These are phyloP conservation scores for Annulohypoxylon maeteangense DNA, from an alignment of 495 filamentous ascomycete species.

Conservation along the genomic window DNA sequence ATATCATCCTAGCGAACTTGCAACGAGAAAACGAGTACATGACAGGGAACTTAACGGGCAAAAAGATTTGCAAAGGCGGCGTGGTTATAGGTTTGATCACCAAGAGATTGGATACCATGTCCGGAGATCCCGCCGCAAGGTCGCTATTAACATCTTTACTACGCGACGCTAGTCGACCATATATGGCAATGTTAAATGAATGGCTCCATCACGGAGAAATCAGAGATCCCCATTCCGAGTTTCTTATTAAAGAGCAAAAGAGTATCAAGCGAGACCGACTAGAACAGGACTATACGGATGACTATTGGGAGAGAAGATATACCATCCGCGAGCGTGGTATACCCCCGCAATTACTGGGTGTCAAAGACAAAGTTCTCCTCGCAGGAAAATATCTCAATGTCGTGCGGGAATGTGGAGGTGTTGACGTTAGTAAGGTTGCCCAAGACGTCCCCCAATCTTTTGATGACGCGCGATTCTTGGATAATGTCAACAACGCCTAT, in stretches of 20 bases:
- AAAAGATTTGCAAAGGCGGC: slow-evolving; percentile 94
- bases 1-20: slow-evolving; percentile 80
- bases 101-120: slow-evolving; percentile 84
- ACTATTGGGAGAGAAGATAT: slow-evolving; percentile 98
- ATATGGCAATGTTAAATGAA: slow-evolving; percentile 98
- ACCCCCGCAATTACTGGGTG: slow-evolving; percentile 89
- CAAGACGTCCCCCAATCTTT: slow-evolving; percentile 90
- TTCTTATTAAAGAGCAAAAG: slow-evolving; percentile 94
- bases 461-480: slow-evolving; percentile 87
- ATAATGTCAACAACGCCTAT: slow-evolving; percentile 95
- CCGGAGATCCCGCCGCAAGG: slow-evolving; percentile 89
- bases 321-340: slow-evolving; percentile 91
- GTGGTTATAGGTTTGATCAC: slow-evolving; percentile 87
- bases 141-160: slow-evolving; percentile 81
- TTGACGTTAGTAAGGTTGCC: slow-evolving; percentile 90
- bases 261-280: slow-evolving; percentile 90
- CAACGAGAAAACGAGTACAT: slow-evolving; percentile 84
- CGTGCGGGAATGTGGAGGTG: slow-evolving; percentile 94
- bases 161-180: slow-evolving; percentile 88
- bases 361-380: slow-evolving; percentile 92
- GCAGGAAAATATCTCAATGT: slow-evolving; percentile 99
- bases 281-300: slow-evolving; percentile 96
- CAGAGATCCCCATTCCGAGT: slow-evolving; percentile 92
- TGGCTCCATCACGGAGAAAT: slow-evolving; percentile 98
- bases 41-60: slow-evolving; percentile 80